A percentile compares a stretch with the other conserved stretches of the same genome.
These are phyloP conservation scores for Lachnellula subtilissima DNA, from an alignment of 2,329 filamentous ascomycete genomes.

Conservation along the genomic window DNA sequence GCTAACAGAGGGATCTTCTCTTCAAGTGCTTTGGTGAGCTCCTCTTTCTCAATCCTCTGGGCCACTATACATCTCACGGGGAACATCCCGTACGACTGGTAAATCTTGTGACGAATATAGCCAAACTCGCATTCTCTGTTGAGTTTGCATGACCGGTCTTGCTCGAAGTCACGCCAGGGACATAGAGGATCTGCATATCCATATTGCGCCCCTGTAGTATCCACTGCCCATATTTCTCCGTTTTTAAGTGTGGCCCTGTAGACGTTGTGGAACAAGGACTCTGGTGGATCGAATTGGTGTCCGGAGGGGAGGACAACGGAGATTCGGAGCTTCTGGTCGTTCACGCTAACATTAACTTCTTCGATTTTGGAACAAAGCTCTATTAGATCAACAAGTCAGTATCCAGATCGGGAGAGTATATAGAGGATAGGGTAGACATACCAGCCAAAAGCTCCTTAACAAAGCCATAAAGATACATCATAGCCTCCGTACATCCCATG, in stretches of 20 bases:
- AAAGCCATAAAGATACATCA: conserved; percentile 1
- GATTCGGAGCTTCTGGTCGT: neutral
- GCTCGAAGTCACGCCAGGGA: neutral
- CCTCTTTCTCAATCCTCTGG: neutral
- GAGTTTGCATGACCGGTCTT: neutral
- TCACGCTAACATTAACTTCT: neutral
- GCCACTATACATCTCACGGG: neutral
- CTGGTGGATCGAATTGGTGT: neutral
- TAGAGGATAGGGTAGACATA: neutral
- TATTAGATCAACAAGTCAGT: neutral
- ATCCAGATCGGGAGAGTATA: neutral
- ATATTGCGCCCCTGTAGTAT: neutral
- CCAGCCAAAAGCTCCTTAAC: neutral
- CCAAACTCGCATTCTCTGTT: neutral
- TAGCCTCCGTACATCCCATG: neutral
- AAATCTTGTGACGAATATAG: neutral
- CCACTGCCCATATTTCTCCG: neutral
- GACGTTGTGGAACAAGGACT: neutral
- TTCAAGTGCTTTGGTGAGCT: neutral
- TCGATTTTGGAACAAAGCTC: neutral
- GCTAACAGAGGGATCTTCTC: conserved; percentile 1
- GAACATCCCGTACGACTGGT: neutral
- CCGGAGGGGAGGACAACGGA: neutral
- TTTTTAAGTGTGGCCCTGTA: neutral
- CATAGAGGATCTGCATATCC: neutral